Base-by-base conservation (phyloP, 2,329 filamentous ascomycete genomes). In the Clathrospora elynae region DNA sequence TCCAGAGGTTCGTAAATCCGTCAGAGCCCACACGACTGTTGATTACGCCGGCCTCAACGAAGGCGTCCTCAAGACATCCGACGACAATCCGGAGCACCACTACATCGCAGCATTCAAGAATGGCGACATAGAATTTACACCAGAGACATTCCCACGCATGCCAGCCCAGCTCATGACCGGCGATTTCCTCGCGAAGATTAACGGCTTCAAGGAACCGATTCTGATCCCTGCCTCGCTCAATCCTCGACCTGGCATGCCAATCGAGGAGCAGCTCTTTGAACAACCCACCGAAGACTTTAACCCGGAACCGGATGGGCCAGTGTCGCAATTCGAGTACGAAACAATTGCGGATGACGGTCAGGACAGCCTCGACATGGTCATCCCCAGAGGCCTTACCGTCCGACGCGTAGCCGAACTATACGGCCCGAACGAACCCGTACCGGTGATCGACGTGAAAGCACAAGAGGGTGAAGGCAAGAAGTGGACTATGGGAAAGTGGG, bases 361-460 rank as follows among this genome's bases (percentile, higher is more conserved):
- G 63, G 84, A 87, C 62, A 75, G 76, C 44, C 70, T 87, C 16
- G 84, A 82, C 53, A 86, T 87, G 84, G 80, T 86, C 17, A 84
- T 87, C 50, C 84, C 84, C 2, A 71, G 79, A 51, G 78, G 78
- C 20, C 71, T 87, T 30, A 86, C 82, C 1, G 83, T 87, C 19
- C 77, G 81, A 19, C 74, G 78, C 36, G 83, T 86, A 14, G 79
- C 80, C 29, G 80, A 86, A 51, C 71, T 86, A 18, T 84, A 84
- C 51, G 84, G 84, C 0, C 76, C 77, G 4, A 79, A 83, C 30
- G 81, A 83, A 58, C 75, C 76, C 30, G 75, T 86, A 6, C 82
- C 85, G 43, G 83, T 87, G 20, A 86, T 87, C 39, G 83, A 87
- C 62, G 84, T 87, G 47, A 85, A 86, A 58, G 82, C 82, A 6